Evolutionary conservation across 345 rosid species (phyloP).

Genomic region (Aquilaria yunnanensis): DNA sequence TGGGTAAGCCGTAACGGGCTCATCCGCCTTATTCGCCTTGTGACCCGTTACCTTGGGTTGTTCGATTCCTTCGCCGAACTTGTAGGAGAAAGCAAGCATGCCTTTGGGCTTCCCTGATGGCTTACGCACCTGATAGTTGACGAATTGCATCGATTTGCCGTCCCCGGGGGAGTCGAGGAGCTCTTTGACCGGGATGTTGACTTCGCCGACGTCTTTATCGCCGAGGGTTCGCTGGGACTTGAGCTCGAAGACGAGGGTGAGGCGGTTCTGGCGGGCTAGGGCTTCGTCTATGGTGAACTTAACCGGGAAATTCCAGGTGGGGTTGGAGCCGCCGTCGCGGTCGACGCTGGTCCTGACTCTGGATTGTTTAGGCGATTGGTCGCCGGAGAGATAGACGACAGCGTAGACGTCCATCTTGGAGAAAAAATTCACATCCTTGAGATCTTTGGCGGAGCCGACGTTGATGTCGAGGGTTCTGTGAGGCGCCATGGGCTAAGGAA

Average conservation of each 20-base stretch:
- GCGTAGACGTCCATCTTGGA: constrained; percentile 84
- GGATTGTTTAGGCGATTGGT: constrained; percentile 20
- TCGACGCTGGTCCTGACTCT: constrained; percentile 41
- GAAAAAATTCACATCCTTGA: constrained; percentile 60
- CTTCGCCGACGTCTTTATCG: constrained; percentile 65
- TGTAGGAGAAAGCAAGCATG: constrained; percentile 53
- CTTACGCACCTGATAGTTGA: constrained; percentile 53
- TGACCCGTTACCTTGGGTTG: neutral
- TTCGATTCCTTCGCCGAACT: constrained; percentile 30
- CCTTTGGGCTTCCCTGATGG: constrained; percentile 75
- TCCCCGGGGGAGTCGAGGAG: constrained; percentile 31
- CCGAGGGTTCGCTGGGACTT: constrained; percentile 68
- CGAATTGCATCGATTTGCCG: constrained; percentile 28
- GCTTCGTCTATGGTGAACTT: constrained; percentile 46
- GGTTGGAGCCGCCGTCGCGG: constrained; percentile 44
- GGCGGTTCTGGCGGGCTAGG: constrained; percentile 40
- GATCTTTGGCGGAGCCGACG: constrained; percentile 56
- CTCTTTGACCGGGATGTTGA: constrained; percentile 65
- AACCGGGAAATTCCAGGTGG: constrained; percentile 60
- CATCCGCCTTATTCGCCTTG: constrained; percentile 5
- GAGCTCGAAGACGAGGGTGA: constrained; percentile 47
- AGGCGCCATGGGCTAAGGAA: constrained; percentile 33
- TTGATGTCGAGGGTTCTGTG: constrained; percentile 52
- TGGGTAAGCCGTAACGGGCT: constrained; percentile 25
- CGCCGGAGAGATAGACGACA: constrained; percentile 53